phyloP scores from a whole-genome alignment of 2,329 filamentous ascomycete species.

The Xylaria sp. region DNA sequence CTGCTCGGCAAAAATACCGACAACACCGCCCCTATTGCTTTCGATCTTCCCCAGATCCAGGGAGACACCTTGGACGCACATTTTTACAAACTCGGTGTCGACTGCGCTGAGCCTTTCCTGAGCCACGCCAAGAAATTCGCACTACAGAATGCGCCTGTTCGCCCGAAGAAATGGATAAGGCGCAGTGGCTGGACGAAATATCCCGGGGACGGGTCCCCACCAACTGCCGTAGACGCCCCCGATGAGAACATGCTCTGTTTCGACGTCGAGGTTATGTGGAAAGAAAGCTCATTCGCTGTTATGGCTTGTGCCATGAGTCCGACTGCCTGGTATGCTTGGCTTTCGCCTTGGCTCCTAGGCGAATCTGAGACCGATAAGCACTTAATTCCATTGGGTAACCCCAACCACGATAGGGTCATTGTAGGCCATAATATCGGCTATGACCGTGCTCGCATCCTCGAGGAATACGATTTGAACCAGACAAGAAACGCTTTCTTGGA shows the following conservation, averaged over 20 bases:
- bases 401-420: conserved; percentile 76
- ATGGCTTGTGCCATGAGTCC: conserved; percentile 96
- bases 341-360: conserved; percentile 93
- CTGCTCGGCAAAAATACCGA: conserved; percentile 92
- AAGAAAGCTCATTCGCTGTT: conserved; percentile 89
- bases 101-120: conserved; percentile 88
- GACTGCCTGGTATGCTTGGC: conserved; percentile 95
- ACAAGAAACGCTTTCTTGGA: conserved; percentile 89
- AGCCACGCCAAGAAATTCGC: conserved; percentile 80
- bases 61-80: conserved; percentile 91
- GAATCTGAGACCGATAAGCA: conserved; percentile 83
- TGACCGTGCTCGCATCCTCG: conserved; percentile 85
- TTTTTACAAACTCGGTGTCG: conserved; percentile 87
- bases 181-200: conserved; percentile 97
- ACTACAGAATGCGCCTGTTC: conserved; percentile 66
- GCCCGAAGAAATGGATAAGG: conserved; percentile 77
- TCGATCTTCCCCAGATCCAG: conserved; percentile 83
- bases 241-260: conserved; percentile 88
- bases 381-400: conserved; percentile 87
- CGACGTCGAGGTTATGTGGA: conserved; percentile 97
- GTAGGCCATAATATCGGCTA: conserved; percentile 97
- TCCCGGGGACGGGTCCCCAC: conserved; percentile 71
- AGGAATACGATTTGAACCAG: conserved; percentile 89
- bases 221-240: conserved; percentile 78
- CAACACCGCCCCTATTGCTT: conserved; percentile 77